Conservation (phyloP, 2,329 filamentous ascomycete species). For the Sarocladium oryzae region DNA sequence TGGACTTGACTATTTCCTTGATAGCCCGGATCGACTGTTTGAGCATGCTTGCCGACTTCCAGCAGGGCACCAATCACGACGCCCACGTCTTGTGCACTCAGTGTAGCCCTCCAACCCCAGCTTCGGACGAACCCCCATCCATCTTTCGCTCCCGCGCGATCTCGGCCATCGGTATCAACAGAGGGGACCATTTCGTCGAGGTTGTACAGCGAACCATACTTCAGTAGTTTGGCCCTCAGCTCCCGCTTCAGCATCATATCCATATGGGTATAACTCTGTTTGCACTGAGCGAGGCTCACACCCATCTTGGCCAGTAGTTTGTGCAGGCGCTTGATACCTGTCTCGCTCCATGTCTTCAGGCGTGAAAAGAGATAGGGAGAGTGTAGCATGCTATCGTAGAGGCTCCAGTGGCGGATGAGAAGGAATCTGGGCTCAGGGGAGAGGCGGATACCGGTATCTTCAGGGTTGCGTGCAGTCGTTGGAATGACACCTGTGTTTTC, state of each 20-base stretch:
- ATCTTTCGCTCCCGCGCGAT: constrained; percentile 69
- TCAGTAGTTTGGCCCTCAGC: constrained; percentile 75
- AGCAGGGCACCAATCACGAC: constrained; percentile 87
- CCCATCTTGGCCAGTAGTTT: constrained; percentile 98
- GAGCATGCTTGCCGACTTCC: constrained; percentile 68
- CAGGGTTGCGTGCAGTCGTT: constrained; percentile 79
- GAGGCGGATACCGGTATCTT: constrained; percentile 84
- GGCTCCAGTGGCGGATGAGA: constrained; percentile 89
- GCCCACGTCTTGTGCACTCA: constrained; percentile 91
- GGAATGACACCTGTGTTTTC: constrained; percentile 79
- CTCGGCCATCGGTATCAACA: constrained; percentile 62
- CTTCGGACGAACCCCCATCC: constrained; percentile 96
- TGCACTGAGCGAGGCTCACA: constrained; percentile 86
- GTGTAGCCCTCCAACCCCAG: constrained; percentile 94
- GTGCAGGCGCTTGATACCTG: constrained; percentile 79
- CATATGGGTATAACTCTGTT: constrained; percentile 96
- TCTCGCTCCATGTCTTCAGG: constrained; percentile 90
- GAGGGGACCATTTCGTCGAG: constrained; percentile 88
- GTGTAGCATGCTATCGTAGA: constrained; percentile 98
- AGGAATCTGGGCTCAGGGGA: constrained; percentile 92
- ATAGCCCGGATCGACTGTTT: constrained; percentile 25
- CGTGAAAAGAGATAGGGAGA: constrained; percentile 89
- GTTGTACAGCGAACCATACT: constrained; percentile 89
- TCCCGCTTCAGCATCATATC: constrained; percentile 93
- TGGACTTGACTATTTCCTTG: constrained; percentile 22